These are phyloP conservation scores for Corymbia maculata DNA, from an alignment of 345 rosid species.

Conservation along the genomic window DNA sequence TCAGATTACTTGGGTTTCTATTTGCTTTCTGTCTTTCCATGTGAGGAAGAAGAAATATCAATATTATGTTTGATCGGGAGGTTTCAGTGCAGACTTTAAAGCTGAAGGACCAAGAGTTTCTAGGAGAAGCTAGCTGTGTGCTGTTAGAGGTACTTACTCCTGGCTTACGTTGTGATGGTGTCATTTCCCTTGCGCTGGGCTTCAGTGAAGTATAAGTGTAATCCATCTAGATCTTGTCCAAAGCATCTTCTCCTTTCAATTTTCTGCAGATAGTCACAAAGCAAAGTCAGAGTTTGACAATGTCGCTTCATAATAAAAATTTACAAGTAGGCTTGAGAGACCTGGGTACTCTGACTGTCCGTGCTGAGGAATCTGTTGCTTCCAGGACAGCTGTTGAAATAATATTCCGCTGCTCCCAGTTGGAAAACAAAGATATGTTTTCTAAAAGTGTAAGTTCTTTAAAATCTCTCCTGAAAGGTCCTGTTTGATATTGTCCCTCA, in stretches of 20 bases:
- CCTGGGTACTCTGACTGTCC: slow-evolving; percentile 47
- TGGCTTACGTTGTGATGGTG: not conserved
- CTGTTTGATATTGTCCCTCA: not conserved
- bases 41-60: not conserved
- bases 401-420: slow-evolving; percentile 30
- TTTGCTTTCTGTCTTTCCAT: not conserved
- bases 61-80: not conserved
- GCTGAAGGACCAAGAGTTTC: slow-evolving; percentile 27
- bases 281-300: slow-evolving; percentile 30
- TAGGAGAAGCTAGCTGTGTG: slow-evolving; percentile 73
- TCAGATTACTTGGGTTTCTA: not conserved
- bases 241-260: not conserved
- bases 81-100: not conserved
- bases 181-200: not conserved
- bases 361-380: slow-evolving; percentile 63
- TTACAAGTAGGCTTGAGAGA: slow-evolving; percentile 25
- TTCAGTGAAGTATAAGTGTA: not conserved
- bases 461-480: not conserved
- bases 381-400: slow-evolving; percentile 53
- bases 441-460: slow-evolving; percentile 61
- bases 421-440: slow-evolving; percentile 64
- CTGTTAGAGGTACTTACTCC: slow-evolving; percentile 40
- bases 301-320: slow-evolving; percentile 28
- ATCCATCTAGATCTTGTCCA: slow-evolving; percentile 10
- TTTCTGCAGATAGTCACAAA: slow-evolving; percentile 53